These are phyloP conservation scores for Ceratocystis lukuohia DNA, from an alignment of 2,329 filamentous ascomycete genomes.

Conservation along the genomic window DNA sequence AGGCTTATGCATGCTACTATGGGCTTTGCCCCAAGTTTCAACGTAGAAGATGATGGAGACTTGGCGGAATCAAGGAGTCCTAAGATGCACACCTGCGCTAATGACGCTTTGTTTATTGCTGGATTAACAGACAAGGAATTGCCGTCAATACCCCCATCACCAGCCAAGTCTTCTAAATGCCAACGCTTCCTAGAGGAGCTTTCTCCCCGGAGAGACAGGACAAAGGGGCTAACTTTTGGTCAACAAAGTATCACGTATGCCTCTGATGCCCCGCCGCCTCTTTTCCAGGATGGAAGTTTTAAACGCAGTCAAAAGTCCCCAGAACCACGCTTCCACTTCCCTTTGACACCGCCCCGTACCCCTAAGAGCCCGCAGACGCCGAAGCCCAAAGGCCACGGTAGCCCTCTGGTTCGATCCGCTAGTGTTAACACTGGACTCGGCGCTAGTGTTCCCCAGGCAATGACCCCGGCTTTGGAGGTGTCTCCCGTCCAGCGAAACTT, in stretches of 20 bases:
- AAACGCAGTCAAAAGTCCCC: slow-evolving; percentile 4
- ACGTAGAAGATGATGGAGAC: neutral
- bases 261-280: neutral
- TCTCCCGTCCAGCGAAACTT: slow-evolving; percentile 44
- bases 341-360: slow-evolving; percentile 3
- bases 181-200: neutral
- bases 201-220: neutral
- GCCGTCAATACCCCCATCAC: slow-evolving; percentile 27
- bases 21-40: slow-evolving; percentile 18
- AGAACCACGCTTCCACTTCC: slow-evolving; percentile 3
- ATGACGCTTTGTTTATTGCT: slow-evolving; percentile 28
- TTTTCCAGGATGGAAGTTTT: neutral
- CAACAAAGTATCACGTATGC: neutral
- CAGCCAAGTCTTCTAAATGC: neutral
- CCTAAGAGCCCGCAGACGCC: slow-evolving; percentile 5
- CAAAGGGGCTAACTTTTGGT: neutral
- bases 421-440: neutral
- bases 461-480: slow-evolving; percentile 33
- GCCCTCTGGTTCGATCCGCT: neutral
- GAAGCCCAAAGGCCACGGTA: neutral
- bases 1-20: slow-evolving; percentile 34
- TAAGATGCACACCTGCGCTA: slow-evolving; percentile 18
- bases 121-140: slow-evolving; percentile 36
- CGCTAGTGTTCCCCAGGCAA: neutral
- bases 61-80: neutral